Base-by-base conservation (phyloP, 2,329 filamentous ascomycete species). In the Xenosphaeropsis pyriputrescens region DNA sequence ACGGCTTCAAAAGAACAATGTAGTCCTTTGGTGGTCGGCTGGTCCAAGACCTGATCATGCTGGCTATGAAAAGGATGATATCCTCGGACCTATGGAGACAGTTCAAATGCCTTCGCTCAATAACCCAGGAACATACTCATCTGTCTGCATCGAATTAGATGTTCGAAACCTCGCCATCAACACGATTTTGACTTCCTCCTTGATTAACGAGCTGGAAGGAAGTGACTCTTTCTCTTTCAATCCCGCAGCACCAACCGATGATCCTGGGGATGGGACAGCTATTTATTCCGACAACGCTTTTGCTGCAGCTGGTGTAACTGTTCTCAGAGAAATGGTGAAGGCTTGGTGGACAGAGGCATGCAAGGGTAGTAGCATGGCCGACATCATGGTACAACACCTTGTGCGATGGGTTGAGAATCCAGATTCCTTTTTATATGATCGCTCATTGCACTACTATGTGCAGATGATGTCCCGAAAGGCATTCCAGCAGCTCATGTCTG, bases 381-480 rank as follows among this genome's bases (percentile, higher is more conserved):
- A 98, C 59, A 77, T 96, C 39, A 85, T 99, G 68, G 91, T 99
- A 1, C 88, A 94, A 53, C 89, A 98, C 58, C 70, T 99, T 4
- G 85, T 98, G 15, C 82, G 93, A 45, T 99, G 93, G 93, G 86
- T 96, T 2, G 86, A 94, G 56, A 91, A 79, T 44, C 85, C 89
- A 0, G 81, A 84, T 35, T 95, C 88, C 0, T 95, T 89, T 60
- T 77, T 99, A 40, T 98, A 96, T 55, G 93, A 99, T 59, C 77
- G 83, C 4, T 85, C 88, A 5, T 61, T 99, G 45, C 86, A 96
- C 54, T 91, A 94, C 64, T 96, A 98, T 52, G 88, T 99, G 39
- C 89, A 95, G 57, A 91, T 95, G 75, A 93, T 98, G 81, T 94
- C 86, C 26, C 82, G 85, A 47, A 98, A 98, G 58, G 91, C 93